Evolutionary conservation across 2,329 filamentous ascomycete species (phyloP), one percentile per base, ranked within the genome.

Genomic region (Ophiostoma montium): DNA sequence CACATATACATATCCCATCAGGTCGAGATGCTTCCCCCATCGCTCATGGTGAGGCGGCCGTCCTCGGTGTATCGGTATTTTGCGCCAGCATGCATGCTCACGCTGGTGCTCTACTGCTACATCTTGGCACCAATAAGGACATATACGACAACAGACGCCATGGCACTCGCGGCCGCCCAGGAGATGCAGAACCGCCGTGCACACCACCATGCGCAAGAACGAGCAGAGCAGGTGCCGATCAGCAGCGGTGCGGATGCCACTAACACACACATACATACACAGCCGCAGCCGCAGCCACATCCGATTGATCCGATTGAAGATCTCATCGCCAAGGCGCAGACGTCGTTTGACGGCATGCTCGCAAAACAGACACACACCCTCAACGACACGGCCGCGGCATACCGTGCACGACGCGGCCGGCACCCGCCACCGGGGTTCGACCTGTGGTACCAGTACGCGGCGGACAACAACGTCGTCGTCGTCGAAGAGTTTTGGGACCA

Each of bases 351-450:
- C 13, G 55, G 58, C 9, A 55, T 69, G 23, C 60, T 76, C 16
- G 57, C 63, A 13, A 64, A 66, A 32, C 67, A 70, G 52, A 75
- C 74, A 32, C 62, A 61, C 50, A 68, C 68, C 15, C 62, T 82
- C 46, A 61, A 64, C 10, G 66, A 71, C 13, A 73, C 76, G 5
- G 75, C 78, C 0, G 63, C 65, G 4, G 70, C 68, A 19, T 82
- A 82, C 58, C 70, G 78, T 50, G 59, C 63, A 23, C 68, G 70
- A 44, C 69, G 78, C 4, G 76, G 75, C 19, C 68, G 77, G 21
- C 75, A 81, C 56, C 78, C 77, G 2, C 78, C 78, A 3, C 78
- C 78, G 0, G 75, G 74, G n/a, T 82, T 82, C 57, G 70, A 77
- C 52, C 63, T 68, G 43, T 82, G 78, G 78, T 71, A 75, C 55